Percentiles rank a stretch among this genome's conserved stretches.
Evolutionary conservation across 768 basidiomycete genomes (phyloP).

Genomic region (Lentinula detonsa): DNA sequence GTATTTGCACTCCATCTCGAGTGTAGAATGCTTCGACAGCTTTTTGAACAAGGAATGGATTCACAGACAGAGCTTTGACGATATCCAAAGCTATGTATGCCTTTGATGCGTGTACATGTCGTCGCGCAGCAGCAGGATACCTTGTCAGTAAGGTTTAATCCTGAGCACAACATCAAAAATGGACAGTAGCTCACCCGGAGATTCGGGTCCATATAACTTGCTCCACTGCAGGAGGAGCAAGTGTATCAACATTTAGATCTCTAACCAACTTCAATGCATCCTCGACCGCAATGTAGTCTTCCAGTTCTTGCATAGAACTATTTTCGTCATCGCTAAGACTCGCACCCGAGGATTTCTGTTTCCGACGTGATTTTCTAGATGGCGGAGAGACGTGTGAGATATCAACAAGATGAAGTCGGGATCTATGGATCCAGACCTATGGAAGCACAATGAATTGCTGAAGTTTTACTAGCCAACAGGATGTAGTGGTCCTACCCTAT

Average conservation of each 20-base stretch:
- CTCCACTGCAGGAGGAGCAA: constrained; percentile 58
- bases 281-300: constrained; percentile 47
- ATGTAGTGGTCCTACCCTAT: constrained; percentile 66
- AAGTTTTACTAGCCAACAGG: constrained; percentile 23
- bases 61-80: constrained; percentile 58
- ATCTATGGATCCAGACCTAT: constrained; percentile 89
- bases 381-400: constrained; percentile 66
- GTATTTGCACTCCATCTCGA: constrained; percentile 83
- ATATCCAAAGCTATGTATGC: constrained; percentile 79
- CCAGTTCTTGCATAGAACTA: constrained; percentile 28
- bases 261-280: constrained; percentile 65
- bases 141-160: constrained; percentile 25
- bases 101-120: constrained; percentile 72
- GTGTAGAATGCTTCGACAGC: constrained; percentile 94
- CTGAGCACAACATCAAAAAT: background rate
- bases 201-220: constrained; percentile 66
- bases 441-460: constrained; percentile 20
- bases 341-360: constrained; percentile 30
- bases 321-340: constrained; percentile 48
- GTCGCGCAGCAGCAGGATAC: constrained; percentile 61
- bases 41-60: constrained; percentile 73
- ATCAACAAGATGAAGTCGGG: constrained; percentile 82
- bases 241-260: constrained; percentile 45
- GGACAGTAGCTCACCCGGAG: constrained; percentile 37
- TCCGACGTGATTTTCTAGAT: constrained; percentile 46